phyloP scores from a whole-genome alignment of 345 rosid species.

The Salix exigua region DNA sequence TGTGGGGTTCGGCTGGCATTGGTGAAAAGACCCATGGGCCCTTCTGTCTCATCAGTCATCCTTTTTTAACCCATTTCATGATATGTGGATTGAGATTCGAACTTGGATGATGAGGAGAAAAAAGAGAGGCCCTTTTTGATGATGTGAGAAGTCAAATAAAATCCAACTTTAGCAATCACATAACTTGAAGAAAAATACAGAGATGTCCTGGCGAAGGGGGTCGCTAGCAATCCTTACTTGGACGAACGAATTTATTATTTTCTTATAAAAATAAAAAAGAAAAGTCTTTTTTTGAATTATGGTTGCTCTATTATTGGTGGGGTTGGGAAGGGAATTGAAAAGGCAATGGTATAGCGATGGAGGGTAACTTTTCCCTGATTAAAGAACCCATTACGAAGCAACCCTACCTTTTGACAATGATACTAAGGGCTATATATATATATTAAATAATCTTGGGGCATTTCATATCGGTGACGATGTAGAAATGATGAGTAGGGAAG shows the following conservation, averaged over 20 bases:
- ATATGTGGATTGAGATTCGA: conserved; percentile 24
- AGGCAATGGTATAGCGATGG: conserved; percentile 20
- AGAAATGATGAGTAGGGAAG: conserved; percentile 18
- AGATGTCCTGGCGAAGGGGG: conserved; percentile 20
- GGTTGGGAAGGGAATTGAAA: conserved; percentile 20
- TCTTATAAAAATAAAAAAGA: no score
- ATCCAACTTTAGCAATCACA: conserved; percentile 14
- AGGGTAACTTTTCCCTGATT: conserved; percentile 24
- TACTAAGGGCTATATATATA: conserved; percentile 2
- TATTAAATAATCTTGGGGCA: background rate
- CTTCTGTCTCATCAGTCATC: conserved; percentile 51
- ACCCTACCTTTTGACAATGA: conserved; percentile 27
- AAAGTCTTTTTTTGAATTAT: conserved; percentile 17
- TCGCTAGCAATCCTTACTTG: conserved; percentile 21
- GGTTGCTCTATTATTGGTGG: conserved; percentile 40
- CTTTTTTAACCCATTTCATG: conserved; percentile 16
- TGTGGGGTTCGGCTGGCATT: conserved; percentile 64
- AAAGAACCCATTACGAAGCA: conserved; percentile 44
- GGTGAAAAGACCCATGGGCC: conserved; percentile 51
- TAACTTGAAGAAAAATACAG: conserved; percentile 1
- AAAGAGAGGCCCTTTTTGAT: conserved; percentile 16
- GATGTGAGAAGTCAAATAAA: conserved; percentile 20
- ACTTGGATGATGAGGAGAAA: conserved; percentile 6
- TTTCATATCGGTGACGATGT: conserved; percentile 22
- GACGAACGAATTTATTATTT: background rate